phyloP scores from a whole-genome alignment of 2,329 filamentous ascomycete genomes.

The Fusarium sp. region DNA sequence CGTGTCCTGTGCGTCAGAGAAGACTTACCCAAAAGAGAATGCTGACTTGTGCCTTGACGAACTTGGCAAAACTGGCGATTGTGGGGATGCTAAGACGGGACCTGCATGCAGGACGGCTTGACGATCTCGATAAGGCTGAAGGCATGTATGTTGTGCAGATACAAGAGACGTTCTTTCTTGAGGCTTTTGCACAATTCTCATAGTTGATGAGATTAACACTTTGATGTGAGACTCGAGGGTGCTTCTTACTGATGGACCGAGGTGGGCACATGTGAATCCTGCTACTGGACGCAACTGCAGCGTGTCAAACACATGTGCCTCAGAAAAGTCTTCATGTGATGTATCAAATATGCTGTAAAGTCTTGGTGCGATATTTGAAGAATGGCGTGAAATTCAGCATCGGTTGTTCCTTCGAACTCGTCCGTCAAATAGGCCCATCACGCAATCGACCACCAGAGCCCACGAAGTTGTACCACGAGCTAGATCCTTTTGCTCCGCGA shows the following conservation, averaged over 20 bases:
- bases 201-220: background rate
- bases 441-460: background rate
- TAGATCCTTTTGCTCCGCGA: background rate
- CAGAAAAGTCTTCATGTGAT: background rate
- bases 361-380: background rate
- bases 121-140: background rate
- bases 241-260: background rate
- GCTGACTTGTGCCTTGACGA: background rate
- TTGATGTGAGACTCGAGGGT: background rate
- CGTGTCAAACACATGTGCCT: background rate
- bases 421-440: background rate
- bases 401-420: background rate
- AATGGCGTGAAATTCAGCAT: background rate
- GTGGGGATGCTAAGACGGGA: background rate
- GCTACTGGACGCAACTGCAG: background rate
- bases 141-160: background rate
- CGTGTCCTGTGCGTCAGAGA: background rate
- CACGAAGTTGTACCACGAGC: background rate
- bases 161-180: background rate
- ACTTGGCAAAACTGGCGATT: background rate
- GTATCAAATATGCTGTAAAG: background rate
- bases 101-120: background rate
- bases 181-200: background rate
- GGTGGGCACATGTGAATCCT: background rate
- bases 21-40: background rate